Base-by-base conservation (phyloP, 1,284 basidiomycete genomes). In the Volvariella volvacea region DNA sequence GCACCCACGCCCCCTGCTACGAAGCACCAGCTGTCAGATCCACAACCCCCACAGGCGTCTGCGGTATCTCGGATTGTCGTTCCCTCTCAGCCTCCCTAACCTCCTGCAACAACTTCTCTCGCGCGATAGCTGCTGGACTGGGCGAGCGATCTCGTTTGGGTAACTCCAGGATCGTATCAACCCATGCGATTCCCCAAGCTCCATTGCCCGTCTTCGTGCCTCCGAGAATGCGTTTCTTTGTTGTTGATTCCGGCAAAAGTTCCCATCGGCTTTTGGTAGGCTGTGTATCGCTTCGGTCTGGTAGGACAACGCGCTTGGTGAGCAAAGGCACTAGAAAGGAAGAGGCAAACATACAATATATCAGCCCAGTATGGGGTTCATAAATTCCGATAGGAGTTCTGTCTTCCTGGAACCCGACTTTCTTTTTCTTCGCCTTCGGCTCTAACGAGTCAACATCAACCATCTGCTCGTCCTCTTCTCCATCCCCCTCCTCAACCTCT, bases 181-280 rank as follows among this genome's bases (percentile, higher is more conserved):
- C 68, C 75, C 82, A 85, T 3, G 84, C 83, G 32, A 90, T 61
- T 0, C 73, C 84, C 87, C 87, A 90, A 2, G 82, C 86, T 0
- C 76, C 78, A 50, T 83, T 80, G 1, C 86, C 86, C 2, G 74
- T 74, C 59, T 85, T 86, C 0, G 81, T 75, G 1, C 85, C 86
- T 1, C 85, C 83, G 3, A 87, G 63, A 20, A 84, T 62, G 1
- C 64, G 67, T 38, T 60, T 60, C 50, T 72, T 70, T 16, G 62
- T 65, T 1, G 51, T 54, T 0, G 66, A 58, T 47, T 76, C 70
- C 6, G 76, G 71, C 2, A 83, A 46, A 2, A 61, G 57, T 52
- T 83, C 79, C 80, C 83, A 83, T n/a, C 72, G 71, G 46, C 65
- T 68, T 36, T 62, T 66, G 2, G 79, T 82, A 0, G 88, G 80